A percentile compares a stretch with the other conserved stretches of the same genome.
These are phyloP conservation scores for Panicum hallii DNA, from an alignment of 202 grass and related monocot species.

Conservation along the genomic window DNA sequence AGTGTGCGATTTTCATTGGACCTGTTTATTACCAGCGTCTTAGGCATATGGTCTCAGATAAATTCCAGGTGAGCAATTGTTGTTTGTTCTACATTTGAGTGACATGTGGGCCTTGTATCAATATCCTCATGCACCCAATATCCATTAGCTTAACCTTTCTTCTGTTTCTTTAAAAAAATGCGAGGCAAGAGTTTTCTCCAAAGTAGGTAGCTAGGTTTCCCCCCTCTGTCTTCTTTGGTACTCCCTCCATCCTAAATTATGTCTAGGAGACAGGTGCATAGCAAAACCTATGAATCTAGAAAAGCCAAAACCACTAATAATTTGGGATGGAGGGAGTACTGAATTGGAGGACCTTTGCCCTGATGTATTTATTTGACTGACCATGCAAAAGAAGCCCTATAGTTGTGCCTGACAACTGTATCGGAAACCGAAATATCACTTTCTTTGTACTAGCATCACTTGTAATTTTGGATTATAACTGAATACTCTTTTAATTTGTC, in stretches of 20 bases:
- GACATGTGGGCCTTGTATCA: not conserved
- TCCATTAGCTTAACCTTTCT: not conserved
- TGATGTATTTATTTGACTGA: not conserved
- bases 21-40: conserved; percentile 99
- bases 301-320: no score
- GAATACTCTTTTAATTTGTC: conserved; percentile 2
- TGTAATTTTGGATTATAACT: not conserved
- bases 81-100: conserved; percentile 11
- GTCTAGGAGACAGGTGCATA: no score
- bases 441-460: not conserved
- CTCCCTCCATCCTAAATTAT: no score
- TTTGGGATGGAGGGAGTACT: no score
- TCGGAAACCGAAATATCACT: not conserved
- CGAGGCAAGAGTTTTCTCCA: not conserved
- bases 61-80: conserved; percentile 78
- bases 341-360: not conserved
- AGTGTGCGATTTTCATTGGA: conserved; percentile 90
- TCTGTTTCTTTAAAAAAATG: not conserved
- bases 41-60: conserved; percentile 98
- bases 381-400: not conserved
- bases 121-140: not conserved
- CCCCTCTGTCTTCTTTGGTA: not conserved
- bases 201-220: not conserved
- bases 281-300: no score
- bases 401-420: not conserved